A percentile compares a stretch with the other conserved stretches of the same genome.
Evolutionary conservation across 306 rosid species (phyloP).

Genomic region (Lathyrus aphaca): DNA sequence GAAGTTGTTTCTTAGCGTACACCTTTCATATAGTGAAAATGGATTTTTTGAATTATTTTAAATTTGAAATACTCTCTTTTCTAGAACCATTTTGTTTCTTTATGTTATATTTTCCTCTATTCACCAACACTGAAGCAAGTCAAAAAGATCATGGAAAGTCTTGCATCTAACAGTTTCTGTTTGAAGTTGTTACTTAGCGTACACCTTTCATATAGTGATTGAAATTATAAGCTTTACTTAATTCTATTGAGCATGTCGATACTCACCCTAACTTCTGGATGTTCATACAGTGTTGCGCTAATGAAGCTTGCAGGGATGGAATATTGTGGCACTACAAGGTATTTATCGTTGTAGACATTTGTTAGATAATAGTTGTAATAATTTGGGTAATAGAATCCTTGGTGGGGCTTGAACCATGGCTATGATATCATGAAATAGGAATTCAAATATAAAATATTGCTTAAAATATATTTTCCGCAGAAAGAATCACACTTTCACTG

Average conservation of each 20-base stretch:
- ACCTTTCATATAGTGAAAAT: conserved; percentile 1
- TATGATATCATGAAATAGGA: not conserved
- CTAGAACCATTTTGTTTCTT: not conserved
- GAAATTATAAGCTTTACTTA: not conserved
- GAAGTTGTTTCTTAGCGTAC: too few relatives aligned
- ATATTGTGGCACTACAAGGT: conserved; percentile 97
- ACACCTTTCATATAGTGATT: not conserved
- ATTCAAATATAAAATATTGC: not conserved
- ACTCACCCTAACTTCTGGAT: conserved; percentile 37
- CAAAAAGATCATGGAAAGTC: conserved; percentile 4
- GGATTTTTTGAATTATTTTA: conserved; percentile 18
- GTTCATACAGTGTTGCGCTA: conserved; percentile 75
- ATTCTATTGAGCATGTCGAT: not conserved
- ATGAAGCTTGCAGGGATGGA: conserved; percentile 89
- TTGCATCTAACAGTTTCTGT: conserved; percentile 14
- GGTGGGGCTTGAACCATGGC: conserved; percentile 3
- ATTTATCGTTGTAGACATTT: conserved; percentile 23
- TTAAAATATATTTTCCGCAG: not conserved
- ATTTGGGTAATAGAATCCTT: not conserved
- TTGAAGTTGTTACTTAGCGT: conserved; percentile 11
- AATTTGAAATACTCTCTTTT: not conserved
- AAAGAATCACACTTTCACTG: not conserved
- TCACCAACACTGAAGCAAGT: not conserved
- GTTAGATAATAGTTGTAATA: not conserved
- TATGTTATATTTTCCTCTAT: not conserved